Base-by-base conservation (phyloP, 2,329 filamentous ascomycete genomes). In the Exophiala viscosa region DNA sequence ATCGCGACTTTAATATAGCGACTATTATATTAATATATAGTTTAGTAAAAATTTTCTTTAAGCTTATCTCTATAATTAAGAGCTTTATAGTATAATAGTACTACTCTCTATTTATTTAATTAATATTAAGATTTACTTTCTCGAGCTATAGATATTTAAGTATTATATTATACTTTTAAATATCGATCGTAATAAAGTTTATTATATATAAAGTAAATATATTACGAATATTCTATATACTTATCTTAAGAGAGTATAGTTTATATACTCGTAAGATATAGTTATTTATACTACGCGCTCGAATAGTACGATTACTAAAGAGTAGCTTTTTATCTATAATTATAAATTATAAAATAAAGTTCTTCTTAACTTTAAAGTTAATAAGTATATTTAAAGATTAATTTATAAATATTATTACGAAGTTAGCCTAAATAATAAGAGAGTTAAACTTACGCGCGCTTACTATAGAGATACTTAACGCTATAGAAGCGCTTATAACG, bases 251-350 rank as follows among this genome's bases (percentile, higher is more conserved):
- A n/a, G 6, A 31, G 28, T 47, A 46, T 20, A n/a, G 3, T 13
- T 17, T 46, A 38, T 52, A 42, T 36, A 45, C 43, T 32, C 15
- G n/a, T 28, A 53, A 8, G 13, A 33, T n/a, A 50, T 53, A 41
- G 14, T 18, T 34, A 28, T 20, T 48, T 3, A 45, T 35, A 7
- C 5, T 50, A 41, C 32, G 13, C 43, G 44, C 14, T 49, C 11
- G 7, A n/a, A 31, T 8, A 8, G 8, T 5, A 4, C 9, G 20
- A 42, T 32, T 42, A 13, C 15, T 15, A 18, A 33, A 11, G 9
- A n/a, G 13, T 28, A 50, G 17, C 15, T 17, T 14, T 50, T 3
- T 42, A 20, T 50, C 43, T 31, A 45, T n/a, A 6, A 53, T 43
- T 10, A 34, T 13, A 43, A 42, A 8, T 13, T 41, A 49, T 20